Conservation (phyloP, 2,329 filamentous ascomycete species). For the Zasmidium citrigriseum region DNA sequence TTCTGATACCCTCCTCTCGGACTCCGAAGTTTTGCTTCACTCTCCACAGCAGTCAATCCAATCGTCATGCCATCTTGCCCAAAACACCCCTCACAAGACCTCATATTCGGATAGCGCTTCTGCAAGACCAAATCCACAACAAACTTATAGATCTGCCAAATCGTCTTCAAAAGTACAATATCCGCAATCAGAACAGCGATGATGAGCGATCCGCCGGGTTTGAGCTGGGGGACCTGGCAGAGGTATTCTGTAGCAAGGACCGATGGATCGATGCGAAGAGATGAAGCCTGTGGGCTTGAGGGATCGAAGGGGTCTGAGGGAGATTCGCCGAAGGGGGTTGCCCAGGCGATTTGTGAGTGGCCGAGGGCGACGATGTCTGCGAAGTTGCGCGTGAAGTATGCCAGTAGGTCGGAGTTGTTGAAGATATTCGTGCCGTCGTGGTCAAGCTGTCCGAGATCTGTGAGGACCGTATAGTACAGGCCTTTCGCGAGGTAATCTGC, state of each 20-base stretch:
- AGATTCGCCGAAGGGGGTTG: neutral
- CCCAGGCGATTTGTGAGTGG: neutral
- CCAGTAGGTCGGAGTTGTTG: slow-evolving; percentile 4
- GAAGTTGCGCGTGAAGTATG: slow-evolving; percentile 21
- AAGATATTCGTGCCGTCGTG: slow-evolving; percentile 13
- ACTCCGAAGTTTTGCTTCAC: neutral
- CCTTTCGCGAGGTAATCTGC: slow-evolving; percentile 4
- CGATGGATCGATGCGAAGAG: slow-evolving; percentile 9
- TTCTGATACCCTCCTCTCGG: neutral
- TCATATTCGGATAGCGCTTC: neutral
- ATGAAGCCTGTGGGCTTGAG: neutral
- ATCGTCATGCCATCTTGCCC: neutral
- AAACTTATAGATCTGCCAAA: slow-evolving; percentile 16
- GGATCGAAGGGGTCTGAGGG: neutral
- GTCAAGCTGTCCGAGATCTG: slow-evolving; percentile 1
- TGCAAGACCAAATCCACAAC: neutral
- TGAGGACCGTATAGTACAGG: neutral
- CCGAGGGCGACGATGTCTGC: neutral
- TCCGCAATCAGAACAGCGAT: slow-evolving; percentile 21
- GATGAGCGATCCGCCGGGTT: slow-evolving; percentile 16
- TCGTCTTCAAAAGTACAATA: slow-evolving; percentile 21
- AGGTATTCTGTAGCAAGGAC: slow-evolving; percentile 15
- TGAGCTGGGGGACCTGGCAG: slow-evolving; percentile 22
- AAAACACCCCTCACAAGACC: neutral
- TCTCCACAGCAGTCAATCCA: neutral